These are phyloP conservation scores for Canavalia gladiata DNA, from an alignment of 306 rosid species.

Conservation along the genomic window DNA sequence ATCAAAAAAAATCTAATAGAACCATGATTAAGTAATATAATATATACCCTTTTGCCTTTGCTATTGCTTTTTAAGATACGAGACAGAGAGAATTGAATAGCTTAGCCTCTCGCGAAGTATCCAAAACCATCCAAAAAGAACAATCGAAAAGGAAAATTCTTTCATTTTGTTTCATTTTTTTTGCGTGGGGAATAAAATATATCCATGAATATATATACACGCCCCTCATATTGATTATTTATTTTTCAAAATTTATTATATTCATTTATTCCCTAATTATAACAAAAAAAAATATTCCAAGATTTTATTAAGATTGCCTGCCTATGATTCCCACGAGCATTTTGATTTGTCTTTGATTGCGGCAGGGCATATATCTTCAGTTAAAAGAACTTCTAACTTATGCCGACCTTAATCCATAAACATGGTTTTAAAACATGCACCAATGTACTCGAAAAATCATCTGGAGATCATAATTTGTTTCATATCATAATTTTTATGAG, in stretches of 20 bases:
- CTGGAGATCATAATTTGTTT: background rate
- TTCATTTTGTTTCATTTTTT: background rate
- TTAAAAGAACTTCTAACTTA: background rate
- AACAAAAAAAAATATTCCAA: slow-evolving; percentile 45
- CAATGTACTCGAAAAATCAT: background rate
- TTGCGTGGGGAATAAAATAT: slow-evolving; percentile 33
- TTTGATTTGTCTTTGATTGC: slow-evolving; percentile 41
- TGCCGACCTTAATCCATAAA: slow-evolving; percentile 20
- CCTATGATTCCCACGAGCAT: slow-evolving; percentile 51
- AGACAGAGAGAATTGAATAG: slow-evolving; percentile 46
- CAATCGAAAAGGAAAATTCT: slow-evolving; percentile 42
- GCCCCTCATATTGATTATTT: background rate
- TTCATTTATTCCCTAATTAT: slow-evolving; percentile 14
- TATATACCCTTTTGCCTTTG: slow-evolving; percentile 37
- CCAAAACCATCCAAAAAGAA: slow-evolving; percentile 41
- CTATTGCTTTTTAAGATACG: slow-evolving; percentile 52
- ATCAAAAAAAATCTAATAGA: background rate
- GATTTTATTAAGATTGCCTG: slow-evolving; percentile 45
- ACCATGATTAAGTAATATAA: background rate
- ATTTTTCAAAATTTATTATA: background rate
- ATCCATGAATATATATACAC: background rate
- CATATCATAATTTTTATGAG: background rate
- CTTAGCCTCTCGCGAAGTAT: slow-evolving; percentile 45
- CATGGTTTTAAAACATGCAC: slow-evolving; percentile 28
- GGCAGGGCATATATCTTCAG: slow-evolving; percentile 38